Evolutionary conservation across 108 stramenopile species (phyloP).

Genomic region (Pseudonitzschia pungens): DNA sequence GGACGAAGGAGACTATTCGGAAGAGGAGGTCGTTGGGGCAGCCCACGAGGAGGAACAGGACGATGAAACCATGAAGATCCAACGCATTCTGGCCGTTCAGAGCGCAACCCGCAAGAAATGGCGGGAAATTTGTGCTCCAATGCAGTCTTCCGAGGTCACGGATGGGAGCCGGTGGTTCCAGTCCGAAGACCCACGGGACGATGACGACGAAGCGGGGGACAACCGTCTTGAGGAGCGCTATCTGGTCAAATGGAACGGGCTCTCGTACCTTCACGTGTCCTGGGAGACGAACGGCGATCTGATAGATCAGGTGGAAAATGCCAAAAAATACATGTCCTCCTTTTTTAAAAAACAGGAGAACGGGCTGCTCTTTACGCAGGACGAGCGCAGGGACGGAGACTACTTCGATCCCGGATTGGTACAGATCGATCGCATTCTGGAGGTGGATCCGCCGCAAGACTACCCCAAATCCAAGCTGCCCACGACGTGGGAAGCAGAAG

Average conservation of each 20-base stretch:
- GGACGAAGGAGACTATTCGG: constrained; percentile 32
- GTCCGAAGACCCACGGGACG: not conserved
- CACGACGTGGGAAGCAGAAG: constrained; percentile 31
- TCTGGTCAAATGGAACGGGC: constrained; percentile 80
- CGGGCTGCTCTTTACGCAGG: constrained; percentile 67
- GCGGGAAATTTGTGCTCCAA: constrained; percentile 53
- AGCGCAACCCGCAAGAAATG: constrained; percentile 58
- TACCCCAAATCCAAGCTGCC: constrained; percentile 21
- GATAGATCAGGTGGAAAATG: constrained; percentile 59
- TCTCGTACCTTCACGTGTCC: constrained; percentile 75
- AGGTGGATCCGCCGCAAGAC: constrained; percentile 39
- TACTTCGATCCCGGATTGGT: constrained; percentile 83
- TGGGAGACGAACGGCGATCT: constrained; percentile 88
- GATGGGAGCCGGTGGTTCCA: constrained; percentile 80
- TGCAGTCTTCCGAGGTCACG: constrained; percentile 84
- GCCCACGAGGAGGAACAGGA: constrained; percentile 44
- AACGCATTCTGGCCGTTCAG: constrained; percentile 65
- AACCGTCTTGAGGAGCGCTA: constrained; percentile 74
- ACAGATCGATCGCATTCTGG: constrained; percentile 81
- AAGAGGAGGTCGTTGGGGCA: constrained; percentile 48
- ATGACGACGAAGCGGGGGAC: constrained; percentile 16
- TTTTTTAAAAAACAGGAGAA: constrained; percentile 71
- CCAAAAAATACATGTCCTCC: constrained; percentile 65
- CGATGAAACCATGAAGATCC: constrained; percentile 66
- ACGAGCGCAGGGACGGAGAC: constrained; percentile 89